These are phyloP conservation scores for Dipteronia sinensis DNA, from an alignment of 345 rosid species.

Conservation along the genomic window DNA sequence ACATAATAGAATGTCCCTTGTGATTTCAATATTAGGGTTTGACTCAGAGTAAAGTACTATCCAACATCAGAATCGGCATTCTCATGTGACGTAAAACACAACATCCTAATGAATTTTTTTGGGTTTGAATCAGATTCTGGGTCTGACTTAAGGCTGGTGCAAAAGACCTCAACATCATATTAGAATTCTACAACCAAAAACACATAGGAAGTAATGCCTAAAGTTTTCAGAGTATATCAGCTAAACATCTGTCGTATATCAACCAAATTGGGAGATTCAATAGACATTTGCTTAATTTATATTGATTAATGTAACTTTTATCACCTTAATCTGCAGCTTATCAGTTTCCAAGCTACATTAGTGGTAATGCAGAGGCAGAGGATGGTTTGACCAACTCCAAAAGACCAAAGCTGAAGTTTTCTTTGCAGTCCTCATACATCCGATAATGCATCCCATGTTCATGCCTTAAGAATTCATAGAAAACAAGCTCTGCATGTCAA, in stretches of 20 bases:
- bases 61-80: background rate
- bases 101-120: background rate
- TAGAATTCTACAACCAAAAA: background rate
- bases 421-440: background rate
- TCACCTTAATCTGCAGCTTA: background rate
- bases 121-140: background rate
- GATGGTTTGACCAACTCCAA: constrained; percentile 14
- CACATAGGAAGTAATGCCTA: background rate
- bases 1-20: background rate
- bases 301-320: background rate
- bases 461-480: background rate
- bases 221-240: background rate
- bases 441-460: constrained; percentile 19
- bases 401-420: constrained; percentile 3
- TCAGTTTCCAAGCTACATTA: background rate
- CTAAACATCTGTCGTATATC: background rate
- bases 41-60: constrained; percentile 4
- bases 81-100: background rate
- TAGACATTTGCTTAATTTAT: background rate
- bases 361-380: background rate
- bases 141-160: background rate
- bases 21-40: background rate
- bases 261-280: background rate
- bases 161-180: background rate
- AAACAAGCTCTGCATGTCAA: constrained; percentile 13